These are phyloP conservation scores for Annulohypoxylon stygium DNA, from an alignment of 495 filamentous ascomycete species.

Conservation along the genomic window DNA sequence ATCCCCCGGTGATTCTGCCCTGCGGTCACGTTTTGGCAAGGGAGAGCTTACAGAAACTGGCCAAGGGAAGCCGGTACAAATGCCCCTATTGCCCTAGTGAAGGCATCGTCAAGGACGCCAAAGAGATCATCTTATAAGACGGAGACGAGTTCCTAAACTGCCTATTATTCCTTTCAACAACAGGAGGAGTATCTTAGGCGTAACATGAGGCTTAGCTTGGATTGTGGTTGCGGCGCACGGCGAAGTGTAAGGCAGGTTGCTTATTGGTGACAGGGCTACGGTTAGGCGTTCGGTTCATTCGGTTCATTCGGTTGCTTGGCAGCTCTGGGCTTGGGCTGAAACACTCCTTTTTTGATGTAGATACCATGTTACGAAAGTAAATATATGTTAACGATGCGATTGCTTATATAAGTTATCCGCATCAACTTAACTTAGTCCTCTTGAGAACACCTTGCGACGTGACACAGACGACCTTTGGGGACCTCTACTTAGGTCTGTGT, in stretches of 20 bases:
- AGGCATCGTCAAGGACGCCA: conserved; percentile 79
- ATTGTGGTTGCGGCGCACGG: conserved; percentile 5
- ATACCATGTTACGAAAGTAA: too few relatives aligned
- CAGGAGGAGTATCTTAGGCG: neutral
- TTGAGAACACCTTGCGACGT: too few relatives aligned
- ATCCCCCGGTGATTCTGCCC: conserved; percentile 97
- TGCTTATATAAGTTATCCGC: too few relatives aligned
- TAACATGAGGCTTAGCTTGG: neutral
- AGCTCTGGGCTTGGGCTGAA: neutral
- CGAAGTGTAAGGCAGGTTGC: neutral
- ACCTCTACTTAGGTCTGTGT: too few relatives aligned
- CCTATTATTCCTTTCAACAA: neutral
- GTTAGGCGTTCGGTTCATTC: conserved; percentile 2
- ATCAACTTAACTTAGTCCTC: too few relatives aligned
- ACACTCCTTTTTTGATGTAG: neutral
- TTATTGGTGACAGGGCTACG: neutral
- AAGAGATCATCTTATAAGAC: conserved; percentile 70
- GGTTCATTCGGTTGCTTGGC: too few relatives aligned
- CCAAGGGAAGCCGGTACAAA: conserved; percentile 86
- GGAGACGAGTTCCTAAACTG: neutral
- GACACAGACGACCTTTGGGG: too few relatives aligned
- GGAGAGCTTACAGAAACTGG: conserved; percentile 81
- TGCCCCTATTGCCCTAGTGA: conserved; percentile 97
- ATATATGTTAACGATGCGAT: too few relatives aligned
- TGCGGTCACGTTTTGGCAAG: conserved; percentile 95